Conservation (phyloP, 495 filamentous ascomycete species). For the Penicillium ochrochloron region DNA sequence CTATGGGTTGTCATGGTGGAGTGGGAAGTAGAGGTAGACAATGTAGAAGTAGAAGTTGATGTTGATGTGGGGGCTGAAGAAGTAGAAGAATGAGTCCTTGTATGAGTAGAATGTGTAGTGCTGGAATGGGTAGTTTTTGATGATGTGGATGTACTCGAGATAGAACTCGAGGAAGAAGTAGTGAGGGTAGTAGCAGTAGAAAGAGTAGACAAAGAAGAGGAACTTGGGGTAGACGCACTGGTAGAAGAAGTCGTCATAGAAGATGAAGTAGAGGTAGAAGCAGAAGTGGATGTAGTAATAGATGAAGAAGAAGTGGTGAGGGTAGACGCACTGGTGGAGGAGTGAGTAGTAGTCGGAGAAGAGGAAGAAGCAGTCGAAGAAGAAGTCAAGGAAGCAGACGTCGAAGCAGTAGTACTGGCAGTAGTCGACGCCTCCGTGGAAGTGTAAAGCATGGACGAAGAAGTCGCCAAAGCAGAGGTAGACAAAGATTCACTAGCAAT, state of each 20-base stretch:
- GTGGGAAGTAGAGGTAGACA: constrained; percentile 1
- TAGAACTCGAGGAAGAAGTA: constrained; percentile 11
- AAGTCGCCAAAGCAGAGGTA: constrained; percentile 20
- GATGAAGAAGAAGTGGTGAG: constrained; percentile 27
- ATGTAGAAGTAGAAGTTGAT: constrained; percentile 11
- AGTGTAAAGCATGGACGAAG: constrained; percentile 24
- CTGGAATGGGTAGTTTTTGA: constrained; percentile 11
- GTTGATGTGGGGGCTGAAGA: constrained; percentile 13
- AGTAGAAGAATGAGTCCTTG: constrained; percentile 17
- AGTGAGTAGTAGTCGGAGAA: constrained; percentile 32
- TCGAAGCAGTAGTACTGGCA: constrained; percentile 15
- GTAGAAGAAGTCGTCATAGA: constrained; percentile 27
- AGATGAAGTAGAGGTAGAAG: constrained; percentile 32
- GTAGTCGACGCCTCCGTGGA: constrained; percentile 23
- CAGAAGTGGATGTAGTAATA: constrained; percentile 27
- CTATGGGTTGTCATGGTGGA: constrained; percentile 3
- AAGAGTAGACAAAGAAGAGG: constrained; percentile 12
- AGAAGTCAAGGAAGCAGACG: constrained; percentile 29
- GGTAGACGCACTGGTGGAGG: constrained; percentile 35
- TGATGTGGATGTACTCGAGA: constrained; percentile 15
- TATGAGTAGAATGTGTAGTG: constrained; percentile 12
- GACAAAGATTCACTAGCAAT: constrained; percentile 32
- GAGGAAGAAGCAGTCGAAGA: constrained; percentile 29
- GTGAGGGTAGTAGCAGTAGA: background rate
- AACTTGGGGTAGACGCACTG: constrained; percentile 23